Evolutionary conservation across 805 yeast genomes (phyloP).

Genomic region (Saccharomyces eubayanus): DNA sequence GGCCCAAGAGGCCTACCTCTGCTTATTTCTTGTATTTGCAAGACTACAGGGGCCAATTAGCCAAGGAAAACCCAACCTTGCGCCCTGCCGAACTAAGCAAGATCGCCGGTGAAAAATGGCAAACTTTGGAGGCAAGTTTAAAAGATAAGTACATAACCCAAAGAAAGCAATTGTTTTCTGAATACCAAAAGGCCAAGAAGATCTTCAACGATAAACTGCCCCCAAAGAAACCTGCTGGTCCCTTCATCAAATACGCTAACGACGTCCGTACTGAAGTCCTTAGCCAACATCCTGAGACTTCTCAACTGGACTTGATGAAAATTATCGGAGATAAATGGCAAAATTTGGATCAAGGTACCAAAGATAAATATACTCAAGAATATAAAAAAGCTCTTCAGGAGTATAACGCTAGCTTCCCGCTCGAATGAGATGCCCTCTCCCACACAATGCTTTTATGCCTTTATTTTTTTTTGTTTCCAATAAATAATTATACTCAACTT

Average conservation of each 20-base stretch:
- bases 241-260: slow-evolving; percentile 19
- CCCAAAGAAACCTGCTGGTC: slow-evolving; percentile 27
- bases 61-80: slow-evolving; percentile 15
- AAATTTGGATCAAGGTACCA: slow-evolving; percentile 12
- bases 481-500: neutral
- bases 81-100: slow-evolving; percentile 33
- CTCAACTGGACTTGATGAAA: slow-evolving; percentile 15
- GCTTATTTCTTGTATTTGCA: slow-evolving; percentile 19
- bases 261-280: slow-evolving; percentile 14
- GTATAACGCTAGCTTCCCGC: slow-evolving; percentile 3
- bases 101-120: slow-evolving; percentile 80
- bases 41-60: slow-evolving; percentile 11
- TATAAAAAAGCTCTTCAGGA: slow-evolving; percentile 26
- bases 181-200: slow-evolving; percentile 5
- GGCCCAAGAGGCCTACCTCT: slow-evolving; percentile 24
- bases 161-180: slow-evolving; percentile 9
- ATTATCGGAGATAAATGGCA: slow-evolving; percentile 24
- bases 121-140: slow-evolving; percentile 56
- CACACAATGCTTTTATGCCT: neutral
- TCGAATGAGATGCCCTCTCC: neutral
- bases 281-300: slow-evolving; percentile 12
- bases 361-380: slow-evolving; percentile 18
- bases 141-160: slow-evolving; percentile 65
- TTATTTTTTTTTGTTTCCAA: neutral
- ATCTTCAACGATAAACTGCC: slow-evolving; percentile 13